Percentiles rank a stretch among this genome's conserved stretches.
Conservation (phyloP, 805 yeast species). For the Kluyveromyces siamensis region DNA sequence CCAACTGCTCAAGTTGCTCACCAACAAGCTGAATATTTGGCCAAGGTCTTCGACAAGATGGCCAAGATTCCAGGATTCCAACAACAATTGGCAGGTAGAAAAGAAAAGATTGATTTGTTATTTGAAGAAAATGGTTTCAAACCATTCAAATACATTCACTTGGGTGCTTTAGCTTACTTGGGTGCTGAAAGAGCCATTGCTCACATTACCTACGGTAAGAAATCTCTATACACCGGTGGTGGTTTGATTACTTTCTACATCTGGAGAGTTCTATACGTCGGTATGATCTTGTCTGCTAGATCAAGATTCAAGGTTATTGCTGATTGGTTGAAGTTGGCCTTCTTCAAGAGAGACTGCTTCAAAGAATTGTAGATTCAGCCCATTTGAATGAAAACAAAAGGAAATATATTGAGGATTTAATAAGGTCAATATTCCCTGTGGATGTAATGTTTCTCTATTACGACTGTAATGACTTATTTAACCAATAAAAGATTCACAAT, state of each 20-base stretch:
- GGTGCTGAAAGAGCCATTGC: conserved; percentile 94
- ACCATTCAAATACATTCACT: conserved; percentile 76
- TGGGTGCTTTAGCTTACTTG: conserved; percentile 87
- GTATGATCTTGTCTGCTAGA: conserved; percentile 82
- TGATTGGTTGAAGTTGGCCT: conserved; percentile 82
- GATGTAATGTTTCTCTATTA: conserved; percentile 3
- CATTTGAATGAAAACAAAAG: neutral
- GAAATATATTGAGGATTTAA: neutral
- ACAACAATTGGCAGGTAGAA: conserved; percentile 29
- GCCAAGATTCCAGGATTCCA: conserved; percentile 32
- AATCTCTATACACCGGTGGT: conserved; percentile 77
- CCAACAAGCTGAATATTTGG: conserved; percentile 82
- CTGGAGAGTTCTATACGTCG: conserved; percentile 88
- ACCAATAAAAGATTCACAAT: conserved; percentile 1
- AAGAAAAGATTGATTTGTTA: conserved; percentile 33
- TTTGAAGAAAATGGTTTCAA: conserved; percentile 41
- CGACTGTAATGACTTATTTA: conserved; percentile 4
- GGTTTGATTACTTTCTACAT: conserved; percentile 82
- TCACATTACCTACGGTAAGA: conserved; percentile 70
- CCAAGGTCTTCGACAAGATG: conserved; percentile 56
- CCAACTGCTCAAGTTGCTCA: conserved; percentile 98
- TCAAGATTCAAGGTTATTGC: conserved; percentile 77
- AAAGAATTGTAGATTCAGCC: conserved; percentile 47
- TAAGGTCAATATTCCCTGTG: neutral
- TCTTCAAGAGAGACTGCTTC: conserved; percentile 90